These are phyloP conservation scores for Cicer cuneatum DNA, from an alignment of 306 rosid genomes.

Conservation along the genomic window DNA sequence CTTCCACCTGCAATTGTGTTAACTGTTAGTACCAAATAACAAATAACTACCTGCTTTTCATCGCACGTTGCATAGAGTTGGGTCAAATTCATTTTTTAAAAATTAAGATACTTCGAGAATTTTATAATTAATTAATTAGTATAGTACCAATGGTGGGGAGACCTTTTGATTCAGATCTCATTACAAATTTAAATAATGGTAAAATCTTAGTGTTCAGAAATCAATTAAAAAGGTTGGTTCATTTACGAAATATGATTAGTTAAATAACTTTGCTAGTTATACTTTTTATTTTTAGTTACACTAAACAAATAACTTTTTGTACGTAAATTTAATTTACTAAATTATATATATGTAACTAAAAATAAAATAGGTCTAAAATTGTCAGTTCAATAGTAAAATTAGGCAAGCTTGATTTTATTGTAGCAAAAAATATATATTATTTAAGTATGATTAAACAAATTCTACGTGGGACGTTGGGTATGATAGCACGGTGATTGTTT, in stretches of 20 bases:
- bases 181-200: conserved; percentile 39
- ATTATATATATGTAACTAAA: no score
- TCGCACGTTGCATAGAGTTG: background rate
- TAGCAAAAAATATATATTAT: no score
- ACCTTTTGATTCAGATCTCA: conserved; percentile 54
- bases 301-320: no score
- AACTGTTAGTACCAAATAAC: conserved; percentile 6
- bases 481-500: background rate
- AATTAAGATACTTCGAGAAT: background rate
- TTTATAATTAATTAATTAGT: conserved; percentile 2
- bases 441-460: background rate
- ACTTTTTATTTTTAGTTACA: no score
- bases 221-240: conserved; percentile 4
- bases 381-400: no score
- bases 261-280: background rate
- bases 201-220: background rate
- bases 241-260: conserved; percentile 28
- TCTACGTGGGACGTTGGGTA: background rate
- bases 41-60: conserved; percentile 3
- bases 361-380: no score
- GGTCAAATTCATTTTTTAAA: conserved; percentile 16
- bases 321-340: no score
- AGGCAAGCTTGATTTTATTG: no score
- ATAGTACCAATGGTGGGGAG: conserved; percentile 5
- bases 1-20: conserved; percentile 37